A percentile compares a stretch with the other conserved stretches of the same genome.
Evolutionary conservation across 2,329 filamentous ascomycete genomes (phyloP).

Genomic region (Lizonia empirigonia): DNA sequence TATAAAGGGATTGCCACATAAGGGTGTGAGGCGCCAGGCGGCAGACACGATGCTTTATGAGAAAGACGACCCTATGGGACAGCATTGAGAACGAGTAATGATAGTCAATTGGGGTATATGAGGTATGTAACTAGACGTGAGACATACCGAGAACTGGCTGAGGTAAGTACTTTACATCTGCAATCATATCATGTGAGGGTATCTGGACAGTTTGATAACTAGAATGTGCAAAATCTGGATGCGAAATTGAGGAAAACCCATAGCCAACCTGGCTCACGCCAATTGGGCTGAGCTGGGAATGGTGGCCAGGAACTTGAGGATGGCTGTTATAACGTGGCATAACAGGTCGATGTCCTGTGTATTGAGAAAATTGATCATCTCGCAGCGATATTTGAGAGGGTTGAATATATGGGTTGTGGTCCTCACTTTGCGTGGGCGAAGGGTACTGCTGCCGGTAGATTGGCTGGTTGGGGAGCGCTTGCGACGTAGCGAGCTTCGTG

Average conservation of each 20-base stretch:
- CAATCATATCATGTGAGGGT: constrained; percentile 42
- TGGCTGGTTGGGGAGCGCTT: constrained; percentile 26
- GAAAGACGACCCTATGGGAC: constrained; percentile 4
- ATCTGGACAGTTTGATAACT: constrained; percentile 43
- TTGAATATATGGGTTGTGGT: constrained; percentile 29
- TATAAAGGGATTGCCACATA: not conserved
- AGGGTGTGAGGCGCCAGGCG: not conserved
- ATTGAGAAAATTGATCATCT: constrained; percentile 33
- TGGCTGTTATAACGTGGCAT: constrained; percentile 35
- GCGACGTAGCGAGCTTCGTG: constrained; percentile 28
- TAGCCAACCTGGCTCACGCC: constrained; percentile 30
- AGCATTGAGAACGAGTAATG: constrained; percentile 32
- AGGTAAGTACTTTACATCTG: constrained; percentile 47
- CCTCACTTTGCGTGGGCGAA: constrained; percentile 26
- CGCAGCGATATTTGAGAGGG: constrained; percentile 30
- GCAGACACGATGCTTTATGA: constrained; percentile 5
- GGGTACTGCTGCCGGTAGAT: constrained; percentile 35
- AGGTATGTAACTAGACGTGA: constrained; percentile 46
- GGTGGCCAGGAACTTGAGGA: constrained; percentile 26
- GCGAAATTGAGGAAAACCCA: constrained; percentile 27
- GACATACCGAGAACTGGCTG: constrained; percentile 50
- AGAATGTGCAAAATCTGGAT: constrained; percentile 37
- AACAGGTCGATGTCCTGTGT: constrained; percentile 25
- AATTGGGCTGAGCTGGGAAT: constrained; percentile 23
- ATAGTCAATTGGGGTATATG: constrained; percentile 43